Conservation (phyloP, 768 basidiomycete species). For the Trametes sanguinea region DNA sequence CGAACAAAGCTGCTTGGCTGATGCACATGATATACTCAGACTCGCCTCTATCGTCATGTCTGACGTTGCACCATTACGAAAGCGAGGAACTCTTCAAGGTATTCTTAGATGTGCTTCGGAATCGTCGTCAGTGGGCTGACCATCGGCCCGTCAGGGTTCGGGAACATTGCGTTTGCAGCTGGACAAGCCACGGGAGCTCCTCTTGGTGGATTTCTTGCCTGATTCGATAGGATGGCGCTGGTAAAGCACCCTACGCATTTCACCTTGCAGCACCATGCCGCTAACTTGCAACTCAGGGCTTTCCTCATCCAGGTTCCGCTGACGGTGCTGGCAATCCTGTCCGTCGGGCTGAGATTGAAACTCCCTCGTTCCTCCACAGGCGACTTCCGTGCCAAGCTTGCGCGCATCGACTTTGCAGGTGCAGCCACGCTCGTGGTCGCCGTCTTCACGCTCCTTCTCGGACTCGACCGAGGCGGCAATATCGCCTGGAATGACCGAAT, state of each 20-base stretch:
- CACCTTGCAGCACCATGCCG: background rate
- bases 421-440: constrained; percentile 56
- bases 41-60: constrained; percentile 67
- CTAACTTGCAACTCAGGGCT: constrained; percentile 38
- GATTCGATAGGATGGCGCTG: constrained; percentile 72
- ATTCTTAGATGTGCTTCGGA: background rate
- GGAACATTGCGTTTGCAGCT: constrained; percentile 60
- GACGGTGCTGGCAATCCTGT: constrained; percentile 51
- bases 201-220: constrained; percentile 59
- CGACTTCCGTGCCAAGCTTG: constrained; percentile 52
- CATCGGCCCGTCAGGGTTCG: constrained; percentile 41
- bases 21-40: constrained; percentile 31
- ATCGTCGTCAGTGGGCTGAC: background rate
- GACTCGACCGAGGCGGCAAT: constrained; percentile 47
- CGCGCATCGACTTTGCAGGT: constrained; percentile 64
- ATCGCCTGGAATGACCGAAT: constrained; percentile 31
- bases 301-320: constrained; percentile 65
- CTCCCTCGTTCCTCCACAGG: constrained; percentile 46
- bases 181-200: constrained; percentile 65
- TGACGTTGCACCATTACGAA: constrained; percentile 62
- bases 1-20: background rate
- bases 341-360: constrained; percentile 56
- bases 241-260: constrained; percentile 30
- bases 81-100: constrained; percentile 74
- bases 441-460: constrained; percentile 58